These are phyloP conservation scores for Sporothrix globosa DNA, from an alignment of 2,329 filamentous ascomycete species.

Conservation along the genomic window DNA sequence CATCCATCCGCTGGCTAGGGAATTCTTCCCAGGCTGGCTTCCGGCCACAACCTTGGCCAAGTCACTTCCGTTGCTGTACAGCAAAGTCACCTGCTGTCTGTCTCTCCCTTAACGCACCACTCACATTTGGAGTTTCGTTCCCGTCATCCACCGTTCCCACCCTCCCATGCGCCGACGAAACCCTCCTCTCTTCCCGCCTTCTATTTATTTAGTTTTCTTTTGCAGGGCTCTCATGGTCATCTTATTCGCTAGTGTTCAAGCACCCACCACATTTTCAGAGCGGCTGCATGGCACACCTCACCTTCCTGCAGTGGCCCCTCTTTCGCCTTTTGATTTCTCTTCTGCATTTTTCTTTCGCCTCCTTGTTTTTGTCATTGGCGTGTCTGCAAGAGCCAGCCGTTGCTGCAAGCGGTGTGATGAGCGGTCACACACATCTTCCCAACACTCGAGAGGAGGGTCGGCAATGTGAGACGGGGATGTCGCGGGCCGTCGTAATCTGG, in stretches of 20 bases:
- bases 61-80: background rate
- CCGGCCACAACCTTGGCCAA: background rate
- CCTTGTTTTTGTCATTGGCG: background rate
- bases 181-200: background rate
- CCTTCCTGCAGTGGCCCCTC: background rate
- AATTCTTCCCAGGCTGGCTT: background rate
- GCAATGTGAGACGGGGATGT: background rate
- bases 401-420: slow-evolving; percentile 19
- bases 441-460: background rate
- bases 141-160: slow-evolving; percentile 6
- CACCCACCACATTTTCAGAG: slow-evolving; percentile 5
- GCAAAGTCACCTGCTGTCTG: background rate
- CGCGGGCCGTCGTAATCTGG: background rate
- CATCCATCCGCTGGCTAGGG: background rate
- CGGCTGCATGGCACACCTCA: slow-evolving; percentile 14
- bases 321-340: background rate
- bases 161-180: background rate
- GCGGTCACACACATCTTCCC: background rate
- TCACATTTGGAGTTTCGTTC: background rate
- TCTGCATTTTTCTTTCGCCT: background rate
- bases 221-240: background rate
- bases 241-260: background rate
- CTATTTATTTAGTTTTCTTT: background rate
- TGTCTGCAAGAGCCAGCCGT: background rate
- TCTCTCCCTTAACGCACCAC: background rate